Conservation (phyloP, 2,329 filamentous ascomycete genomes). For the Monosporascus sp. region DNA sequence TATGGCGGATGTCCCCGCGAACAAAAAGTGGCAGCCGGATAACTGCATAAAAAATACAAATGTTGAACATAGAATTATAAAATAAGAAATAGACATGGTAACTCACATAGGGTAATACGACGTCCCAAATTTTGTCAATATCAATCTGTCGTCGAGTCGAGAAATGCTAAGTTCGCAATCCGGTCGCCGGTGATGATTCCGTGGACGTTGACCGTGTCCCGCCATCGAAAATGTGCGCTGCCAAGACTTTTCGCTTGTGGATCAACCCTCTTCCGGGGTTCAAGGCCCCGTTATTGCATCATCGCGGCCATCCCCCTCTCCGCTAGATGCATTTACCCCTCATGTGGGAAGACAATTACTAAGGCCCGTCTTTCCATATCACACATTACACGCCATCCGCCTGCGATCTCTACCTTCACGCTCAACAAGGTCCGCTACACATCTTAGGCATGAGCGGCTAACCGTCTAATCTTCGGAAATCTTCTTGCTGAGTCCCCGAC, state of each 20-base stretch:
- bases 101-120: background rate
- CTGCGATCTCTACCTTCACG: no score
- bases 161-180: background rate
- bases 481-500: no score
- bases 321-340: no score
- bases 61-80: background rate
- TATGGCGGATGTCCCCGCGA: background rate
- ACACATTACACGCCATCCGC: no score
- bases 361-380: no score
- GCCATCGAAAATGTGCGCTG: constrained; percentile 26
- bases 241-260: constrained; percentile 28
- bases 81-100: background rate
- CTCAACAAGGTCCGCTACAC: no score
- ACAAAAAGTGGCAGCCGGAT: background rate
- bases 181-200: background rate
- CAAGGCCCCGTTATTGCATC: background rate
- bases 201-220: constrained; percentile 5
- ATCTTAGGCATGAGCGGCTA: no score
- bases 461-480: no score
- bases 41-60: background rate
- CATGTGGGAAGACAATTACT: no score
- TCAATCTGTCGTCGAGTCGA: constrained; percentile 10
- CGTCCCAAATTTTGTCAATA: background rate
- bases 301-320: no score
- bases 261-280: constrained; percentile 27